Base-by-base conservation (phyloP, 164 flowering plant species). In the Platanus orientalis region DNA sequence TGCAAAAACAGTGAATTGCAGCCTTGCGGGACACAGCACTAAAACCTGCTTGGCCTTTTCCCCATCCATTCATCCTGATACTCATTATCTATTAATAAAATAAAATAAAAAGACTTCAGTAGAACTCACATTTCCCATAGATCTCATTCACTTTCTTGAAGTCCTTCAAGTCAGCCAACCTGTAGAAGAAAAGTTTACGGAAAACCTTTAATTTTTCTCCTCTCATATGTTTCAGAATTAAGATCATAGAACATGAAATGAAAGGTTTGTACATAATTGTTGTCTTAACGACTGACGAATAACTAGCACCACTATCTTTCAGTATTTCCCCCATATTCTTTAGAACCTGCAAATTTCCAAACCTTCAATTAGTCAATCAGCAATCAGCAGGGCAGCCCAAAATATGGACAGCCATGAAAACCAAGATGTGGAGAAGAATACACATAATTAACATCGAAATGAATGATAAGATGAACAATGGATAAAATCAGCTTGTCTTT, bases 131-230 rank as follows among this genome's bases (percentile, higher is more conserved):
- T 79, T 84, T 92, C 12, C 86, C 97, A 80, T 95, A 95, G 11
- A 95, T 79, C 75, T 86, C 99, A 63, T 95, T 95, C 45, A 95
- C 99, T 83, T 74, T 85, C 84, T 92, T 86, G 85, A 94, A 94
- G 79, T 94, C 99, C 47, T 85, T 83, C 87, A 95, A 70, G 78
- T 95, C 99, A 54, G 97, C 96, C 79, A 95, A 79, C 97, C 99
- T 95, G 85, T 30, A 39, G 29, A 58, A 60, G 51, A 58, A 54
- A 6, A 44, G 19, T 23, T 44, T 25, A 16, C 7, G 12, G 29
- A 53, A 56, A 23, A 50, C 32, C 30, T 27, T 28, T 7, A 27
- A 34, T 24, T 13, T 60, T 19, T 36, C 24, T 6, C 27, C 12
- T 32, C 36, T 21, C 14, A 3, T 5, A 23, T 3, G 25, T 39